phyloP scores from a whole-genome alignment of 768 basidiomycete species.

The Hypholoma fasciculare region DNA sequence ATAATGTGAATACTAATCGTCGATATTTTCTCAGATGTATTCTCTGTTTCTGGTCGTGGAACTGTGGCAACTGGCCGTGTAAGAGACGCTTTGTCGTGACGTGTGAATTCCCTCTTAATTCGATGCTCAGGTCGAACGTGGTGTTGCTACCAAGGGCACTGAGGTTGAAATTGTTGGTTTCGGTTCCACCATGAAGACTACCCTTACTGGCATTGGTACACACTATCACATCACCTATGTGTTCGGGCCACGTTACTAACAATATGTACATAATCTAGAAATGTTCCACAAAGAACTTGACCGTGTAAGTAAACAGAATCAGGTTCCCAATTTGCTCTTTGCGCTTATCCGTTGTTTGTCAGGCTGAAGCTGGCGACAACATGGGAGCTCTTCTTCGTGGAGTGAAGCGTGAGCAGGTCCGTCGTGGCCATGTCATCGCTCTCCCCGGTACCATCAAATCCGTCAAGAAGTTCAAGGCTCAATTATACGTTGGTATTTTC shows the following conservation, averaged over 20 bases:
- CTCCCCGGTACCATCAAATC: constrained; percentile 90
- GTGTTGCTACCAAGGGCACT: constrained; percentile 84
- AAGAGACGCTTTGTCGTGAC: constrained; percentile 22
- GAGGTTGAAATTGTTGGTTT: constrained; percentile 94
- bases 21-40: constrained; percentile 57
- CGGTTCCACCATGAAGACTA: constrained; percentile 83
- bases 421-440: constrained; percentile 90
- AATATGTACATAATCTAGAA: constrained; percentile 46
- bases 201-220: constrained; percentile 89
- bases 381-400: constrained; percentile 98
- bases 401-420: constrained; percentile 94
- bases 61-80: constrained; percentile 96
- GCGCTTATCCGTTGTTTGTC: constrained; percentile 1
- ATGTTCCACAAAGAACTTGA: constrained; percentile 99
- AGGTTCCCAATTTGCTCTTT: neutral
- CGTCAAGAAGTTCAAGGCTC: constrained; percentile 93
- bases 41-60: constrained; percentile 97
- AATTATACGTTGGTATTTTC: constrained; percentile 68
- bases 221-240: neutral
- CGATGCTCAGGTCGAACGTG: constrained; percentile 78
- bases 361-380: constrained; percentile 99
- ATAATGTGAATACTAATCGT: neutral
- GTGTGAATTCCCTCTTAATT: neutral
- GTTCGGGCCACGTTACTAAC: neutral
- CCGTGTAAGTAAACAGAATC: constrained; percentile 52